Evolutionary conservation across 202 grass and related monocot species (phyloP).

Genomic region (Zoysia matrella): DNA sequence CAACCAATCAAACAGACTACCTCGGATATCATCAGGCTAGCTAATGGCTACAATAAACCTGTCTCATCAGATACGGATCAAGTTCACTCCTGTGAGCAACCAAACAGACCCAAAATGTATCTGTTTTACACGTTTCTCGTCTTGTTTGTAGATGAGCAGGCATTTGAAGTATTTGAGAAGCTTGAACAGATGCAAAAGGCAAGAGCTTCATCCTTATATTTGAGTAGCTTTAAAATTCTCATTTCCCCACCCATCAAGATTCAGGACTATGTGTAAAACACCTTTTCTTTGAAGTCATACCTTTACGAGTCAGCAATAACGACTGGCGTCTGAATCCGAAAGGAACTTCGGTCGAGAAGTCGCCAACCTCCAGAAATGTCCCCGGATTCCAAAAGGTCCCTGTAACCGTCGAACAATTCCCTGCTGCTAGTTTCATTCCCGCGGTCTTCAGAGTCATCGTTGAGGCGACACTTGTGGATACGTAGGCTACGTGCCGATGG

Average conservation of each 20-base stretch:
- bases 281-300: conserved; percentile 1
- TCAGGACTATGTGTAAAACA: not conserved
- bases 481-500: not conserved
- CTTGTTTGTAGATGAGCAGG: conserved; percentile 53
- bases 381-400: no score
- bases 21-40: no score
- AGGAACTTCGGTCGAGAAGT: no score
- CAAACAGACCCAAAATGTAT: not conserved
- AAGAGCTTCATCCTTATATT: conserved; percentile 35
- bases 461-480: not conserved
- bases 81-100: no score
- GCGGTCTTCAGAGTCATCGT: no score
- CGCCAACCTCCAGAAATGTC: no score
- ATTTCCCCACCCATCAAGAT: not conserved
- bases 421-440: no score
- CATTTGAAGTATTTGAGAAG: conserved; percentile 66
- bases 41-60: no score
- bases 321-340: no score
- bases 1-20: no score
- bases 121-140: conserved; percentile 25
- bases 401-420: no score
- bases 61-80: no score
- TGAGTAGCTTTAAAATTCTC: conserved; percentile 9
- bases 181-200: conserved; percentile 68
- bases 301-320: not conserved